These are phyloP conservation scores for Cladosporium phlei DNA, from an alignment of 2,329 filamentous ascomycete species.

Conservation along the genomic window DNA sequence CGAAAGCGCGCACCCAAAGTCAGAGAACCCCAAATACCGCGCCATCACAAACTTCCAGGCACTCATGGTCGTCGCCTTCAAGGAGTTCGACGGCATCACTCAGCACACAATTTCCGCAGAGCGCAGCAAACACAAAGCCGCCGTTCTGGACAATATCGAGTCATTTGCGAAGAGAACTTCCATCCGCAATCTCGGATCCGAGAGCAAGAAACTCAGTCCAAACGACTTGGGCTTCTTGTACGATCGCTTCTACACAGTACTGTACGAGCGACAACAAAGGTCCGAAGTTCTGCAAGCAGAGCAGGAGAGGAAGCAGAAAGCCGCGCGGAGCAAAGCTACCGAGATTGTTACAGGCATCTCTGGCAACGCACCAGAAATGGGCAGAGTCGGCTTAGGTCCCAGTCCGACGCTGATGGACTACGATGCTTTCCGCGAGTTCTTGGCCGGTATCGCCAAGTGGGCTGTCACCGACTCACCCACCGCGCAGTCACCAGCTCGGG, in stretches of 20 bases:
- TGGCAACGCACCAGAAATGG: slow-evolving; percentile 63
- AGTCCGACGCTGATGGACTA: slow-evolving; percentile 96
- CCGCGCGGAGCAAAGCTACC: slow-evolving; percentile 51
- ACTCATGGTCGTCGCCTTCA: slow-evolving; percentile 98
- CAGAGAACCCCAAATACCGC: slow-evolving; percentile 88
- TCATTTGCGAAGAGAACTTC: slow-evolving; percentile 96
- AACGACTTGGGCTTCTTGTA: slow-evolving; percentile 88
- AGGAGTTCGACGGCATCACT: slow-evolving; percentile 93
- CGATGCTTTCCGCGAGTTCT: slow-evolving; percentile 88
- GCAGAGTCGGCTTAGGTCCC: slow-evolving; percentile 79
- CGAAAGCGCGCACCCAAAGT: slow-evolving; percentile 92
- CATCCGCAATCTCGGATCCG: slow-evolving; percentile 88
- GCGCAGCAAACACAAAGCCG: slow-evolving; percentile 86
- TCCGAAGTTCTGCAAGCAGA: slow-evolving; percentile 69
- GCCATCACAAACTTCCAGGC: slow-evolving; percentile 96
- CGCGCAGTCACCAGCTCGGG: slow-evolving; percentile 45
- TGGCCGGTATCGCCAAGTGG: slow-evolving; percentile 84
- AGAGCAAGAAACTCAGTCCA: slow-evolving; percentile 82
- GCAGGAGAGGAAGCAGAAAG: slow-evolving; percentile 60
- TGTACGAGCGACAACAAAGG: slow-evolving; percentile 88
- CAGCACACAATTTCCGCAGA: slow-evolving; percentile 87
- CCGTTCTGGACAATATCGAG: slow-evolving; percentile 91
- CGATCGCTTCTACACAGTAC: slow-evolving; percentile 84
- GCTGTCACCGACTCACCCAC: slow-evolving; percentile 80
- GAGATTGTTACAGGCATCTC: slow-evolving; percentile 47